Conservation (phyloP, 805 yeast species). For the Ogataea corticis region DNA sequence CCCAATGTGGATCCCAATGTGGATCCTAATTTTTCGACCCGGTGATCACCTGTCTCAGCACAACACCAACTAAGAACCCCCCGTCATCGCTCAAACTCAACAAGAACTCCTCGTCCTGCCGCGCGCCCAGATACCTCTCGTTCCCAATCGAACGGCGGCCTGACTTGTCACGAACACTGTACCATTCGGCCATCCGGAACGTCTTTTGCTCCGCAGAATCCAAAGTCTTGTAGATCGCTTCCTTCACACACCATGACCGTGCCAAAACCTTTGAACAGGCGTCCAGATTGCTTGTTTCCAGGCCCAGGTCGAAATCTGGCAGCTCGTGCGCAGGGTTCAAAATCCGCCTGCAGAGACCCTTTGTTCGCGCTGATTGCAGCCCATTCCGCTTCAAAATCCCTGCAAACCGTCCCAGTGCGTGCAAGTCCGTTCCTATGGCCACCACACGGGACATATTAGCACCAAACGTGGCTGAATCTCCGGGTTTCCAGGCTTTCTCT, state of each 20-base stretch:
- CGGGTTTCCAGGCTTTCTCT: too few species aligned
- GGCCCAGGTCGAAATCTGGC: constrained; percentile 34
- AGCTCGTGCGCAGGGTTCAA: constrained; percentile 48
- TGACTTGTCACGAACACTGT: constrained; percentile 37
- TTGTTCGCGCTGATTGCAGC: constrained; percentile 34
- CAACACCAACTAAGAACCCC: constrained; percentile 56
- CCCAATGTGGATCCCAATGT: too few species aligned
- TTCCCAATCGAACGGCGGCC: constrained; percentile 47
- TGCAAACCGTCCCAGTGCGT: constrained; percentile 47
- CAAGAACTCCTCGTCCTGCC: constrained; percentile 46
- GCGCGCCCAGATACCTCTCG: constrained; percentile 27
- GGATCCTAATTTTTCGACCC: too few species aligned
- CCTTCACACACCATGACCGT: constrained; percentile 72
- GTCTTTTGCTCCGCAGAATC: constrained; percentile 46
- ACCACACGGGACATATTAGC: constrained; percentile 34
- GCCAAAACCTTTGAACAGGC: constrained; percentile 43
- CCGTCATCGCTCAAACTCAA: constrained; percentile 67
- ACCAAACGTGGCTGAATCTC: too few species aligned
- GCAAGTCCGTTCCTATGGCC: constrained; percentile 61
- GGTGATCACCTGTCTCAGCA: constrained; percentile 28
- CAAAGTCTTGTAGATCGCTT: constrained; percentile 68
- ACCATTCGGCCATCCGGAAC: constrained; percentile 65
- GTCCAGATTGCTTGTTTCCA: constrained; percentile 20
- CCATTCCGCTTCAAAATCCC: constrained; percentile 39
- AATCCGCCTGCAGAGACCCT: constrained; percentile 46